These are phyloP conservation scores for Trichosporon asahii DNA, from an alignment of 1,284 basidiomycete species.

Conservation along the genomic window DNA sequence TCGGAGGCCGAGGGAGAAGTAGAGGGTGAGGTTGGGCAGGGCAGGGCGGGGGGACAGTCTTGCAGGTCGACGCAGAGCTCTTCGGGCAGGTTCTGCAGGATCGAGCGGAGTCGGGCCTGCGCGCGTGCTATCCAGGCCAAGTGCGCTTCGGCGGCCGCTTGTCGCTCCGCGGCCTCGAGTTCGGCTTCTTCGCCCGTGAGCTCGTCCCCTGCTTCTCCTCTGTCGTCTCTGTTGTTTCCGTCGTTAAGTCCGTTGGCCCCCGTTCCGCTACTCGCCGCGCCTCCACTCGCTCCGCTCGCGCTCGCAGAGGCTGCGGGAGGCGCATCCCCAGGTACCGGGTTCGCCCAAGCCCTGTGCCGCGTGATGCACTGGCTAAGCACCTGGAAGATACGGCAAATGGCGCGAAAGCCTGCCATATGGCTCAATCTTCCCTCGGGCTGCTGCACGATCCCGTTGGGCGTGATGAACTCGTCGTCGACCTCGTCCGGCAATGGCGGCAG, in stretches of 20 bases:
- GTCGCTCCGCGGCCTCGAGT: not conserved
- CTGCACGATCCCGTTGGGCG: slow-evolving; percentile 18
- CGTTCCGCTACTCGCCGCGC: not conserved
- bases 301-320: not conserved
- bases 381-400: slow-evolving; percentile 29
- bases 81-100: slow-evolving; percentile 13
- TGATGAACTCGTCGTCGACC: slow-evolving; percentile 39
- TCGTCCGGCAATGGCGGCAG: slow-evolving; percentile 31
- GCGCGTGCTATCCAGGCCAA: slow-evolving; percentile 13
- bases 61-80: not conserved
- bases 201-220: too few relatives aligned
- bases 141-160: not conserved
- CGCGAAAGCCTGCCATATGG: slow-evolving; percentile 32
- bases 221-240: too few relatives aligned
- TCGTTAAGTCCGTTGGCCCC: not conserved
- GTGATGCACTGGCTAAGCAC: slow-evolving; percentile 30
- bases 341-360: slow-evolving; percentile 30
- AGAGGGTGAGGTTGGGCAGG: not conserved
- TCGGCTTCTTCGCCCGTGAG: not conserved
- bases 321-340: not conserved
- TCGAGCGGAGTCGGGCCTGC: slow-evolving; percentile 8
- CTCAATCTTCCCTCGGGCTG: slow-evolving; percentile 19
- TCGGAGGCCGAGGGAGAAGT: not conserved
- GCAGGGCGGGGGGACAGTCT: not conserved
- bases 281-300: not conserved